These are phyloP conservation scores for Acanthamoeba lugdunensis DNA, from an alignment of 208 protist species.

Conservation along the genomic window DNA sequence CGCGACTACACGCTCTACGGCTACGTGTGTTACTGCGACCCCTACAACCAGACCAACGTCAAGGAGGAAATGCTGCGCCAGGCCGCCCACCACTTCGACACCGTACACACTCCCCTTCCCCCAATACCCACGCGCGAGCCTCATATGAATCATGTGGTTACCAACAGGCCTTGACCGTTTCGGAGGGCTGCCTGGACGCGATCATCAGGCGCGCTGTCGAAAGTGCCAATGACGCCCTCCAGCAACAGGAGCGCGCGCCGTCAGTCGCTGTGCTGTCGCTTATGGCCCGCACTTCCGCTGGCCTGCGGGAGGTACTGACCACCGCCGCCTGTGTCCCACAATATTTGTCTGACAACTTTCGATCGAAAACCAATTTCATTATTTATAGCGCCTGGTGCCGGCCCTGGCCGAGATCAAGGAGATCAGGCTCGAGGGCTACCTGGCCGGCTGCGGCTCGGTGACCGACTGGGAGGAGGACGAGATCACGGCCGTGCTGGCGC, in stretches of 20 bases:
- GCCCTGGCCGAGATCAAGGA: background rate
- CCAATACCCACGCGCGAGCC: too few species aligned
- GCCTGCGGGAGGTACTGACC: background rate
- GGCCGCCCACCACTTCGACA: background rate
- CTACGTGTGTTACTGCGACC: background rate
- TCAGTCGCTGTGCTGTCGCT: background rate
- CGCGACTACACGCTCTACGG: background rate
- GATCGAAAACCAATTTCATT: too few species aligned
- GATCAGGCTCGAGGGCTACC: background rate
- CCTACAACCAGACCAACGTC: background rate
- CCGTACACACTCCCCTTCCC: too few species aligned
- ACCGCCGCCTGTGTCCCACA: background rate
- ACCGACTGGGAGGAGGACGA: conserved; percentile 32
- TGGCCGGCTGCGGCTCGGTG: background rate
- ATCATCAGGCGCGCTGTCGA: background rate
- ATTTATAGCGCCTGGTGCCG: background rate
- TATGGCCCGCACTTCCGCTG: background rate
- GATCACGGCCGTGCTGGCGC: background rate
- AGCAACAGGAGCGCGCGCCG: background rate
- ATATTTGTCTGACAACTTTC: too few species aligned
- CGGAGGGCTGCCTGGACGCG: background rate
- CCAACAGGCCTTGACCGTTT: background rate
- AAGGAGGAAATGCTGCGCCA: background rate
- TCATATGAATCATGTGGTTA: too few species aligned
- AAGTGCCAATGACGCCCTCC: background rate